Evolutionary conservation across 2,329 filamentous ascomycete genomes (phyloP).

Genomic region (Colletotrichum agaves): DNA sequence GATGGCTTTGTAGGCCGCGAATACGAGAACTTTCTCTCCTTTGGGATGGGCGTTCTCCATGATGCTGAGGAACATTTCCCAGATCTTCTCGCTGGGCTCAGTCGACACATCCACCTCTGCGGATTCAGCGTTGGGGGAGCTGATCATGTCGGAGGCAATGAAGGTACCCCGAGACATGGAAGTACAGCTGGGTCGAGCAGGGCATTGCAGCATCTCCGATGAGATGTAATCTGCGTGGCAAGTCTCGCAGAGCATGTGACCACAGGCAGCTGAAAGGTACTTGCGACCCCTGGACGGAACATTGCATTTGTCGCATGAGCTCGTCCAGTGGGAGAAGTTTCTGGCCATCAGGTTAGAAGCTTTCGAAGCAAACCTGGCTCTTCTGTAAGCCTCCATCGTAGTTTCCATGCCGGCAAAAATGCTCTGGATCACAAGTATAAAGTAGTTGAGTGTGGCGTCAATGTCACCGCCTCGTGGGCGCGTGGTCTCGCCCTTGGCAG

Average conservation of each 20-base stretch:
- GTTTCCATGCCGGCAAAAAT: conserved; percentile 25
- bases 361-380: conserved; percentile 5
- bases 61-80: conserved; percentile 42
- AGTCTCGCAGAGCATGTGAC: conserved; percentile 14
- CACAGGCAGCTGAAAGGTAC: conserved; percentile 21
- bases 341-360: background rate
- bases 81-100: conserved; percentile 37
- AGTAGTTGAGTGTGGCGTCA: conserved; percentile 39
- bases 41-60: conserved; percentile 35
- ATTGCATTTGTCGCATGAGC: conserved; percentile 7
- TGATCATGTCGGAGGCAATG: background rate
- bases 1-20: conserved; percentile 49
- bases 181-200: background rate
- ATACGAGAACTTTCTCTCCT: conserved; percentile 48
- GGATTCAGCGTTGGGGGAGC: background rate
- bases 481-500: conserved; percentile 20
- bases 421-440: conserved; percentile 39
- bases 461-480: conserved; percentile 35
- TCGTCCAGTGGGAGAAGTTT: background rate
- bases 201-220: background rate
- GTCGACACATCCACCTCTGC: background rate
- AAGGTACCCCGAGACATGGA: background rate
- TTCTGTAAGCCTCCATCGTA: conserved; percentile 2
- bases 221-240: background rate
- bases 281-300: background rate